phyloP scores from a whole-genome alignment of 1,284 basidiomycete species.

The Cerioporus squamosus region DNA sequence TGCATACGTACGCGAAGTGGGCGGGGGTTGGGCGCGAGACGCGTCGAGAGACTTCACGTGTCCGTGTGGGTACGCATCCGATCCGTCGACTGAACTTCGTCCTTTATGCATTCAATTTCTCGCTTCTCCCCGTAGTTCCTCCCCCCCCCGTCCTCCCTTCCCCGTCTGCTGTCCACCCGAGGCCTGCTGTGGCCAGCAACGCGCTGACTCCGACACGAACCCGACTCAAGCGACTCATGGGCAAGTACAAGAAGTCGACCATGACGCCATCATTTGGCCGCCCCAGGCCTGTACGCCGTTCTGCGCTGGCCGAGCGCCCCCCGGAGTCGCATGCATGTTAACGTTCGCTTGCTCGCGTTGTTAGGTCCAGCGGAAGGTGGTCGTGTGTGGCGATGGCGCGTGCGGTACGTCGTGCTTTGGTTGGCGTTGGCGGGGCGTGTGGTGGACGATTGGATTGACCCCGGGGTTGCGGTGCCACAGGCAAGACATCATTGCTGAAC shows the following conservation, averaged over 20 bases:
- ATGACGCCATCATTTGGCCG: conserved; percentile 35
- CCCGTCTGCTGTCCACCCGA: not conserved
- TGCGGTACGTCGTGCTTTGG: conserved; percentile 63
- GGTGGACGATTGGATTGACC: not conserved
- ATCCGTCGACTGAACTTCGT: not conserved
- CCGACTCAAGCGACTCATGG: conserved; percentile 29
- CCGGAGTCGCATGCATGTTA: not conserved
- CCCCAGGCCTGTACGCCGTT: conserved; percentile 17
- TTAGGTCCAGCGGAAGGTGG: conserved; percentile 73
- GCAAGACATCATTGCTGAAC: conserved; percentile 83
- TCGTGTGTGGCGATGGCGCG: conserved; percentile 92
- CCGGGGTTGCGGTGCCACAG: conserved; percentile 37
- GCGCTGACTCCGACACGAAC: not conserved
- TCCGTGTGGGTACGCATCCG: not conserved
- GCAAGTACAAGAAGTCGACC: conserved; percentile 31
- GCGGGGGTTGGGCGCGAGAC: not conserved
- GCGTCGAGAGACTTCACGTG: conserved; percentile 7
- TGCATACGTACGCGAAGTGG: not conserved
- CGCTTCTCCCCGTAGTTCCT: not conserved
- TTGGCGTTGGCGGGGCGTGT: not conserved
- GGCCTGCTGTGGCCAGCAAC: not conserved
- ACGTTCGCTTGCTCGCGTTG: not conserved
- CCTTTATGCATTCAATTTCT: conserved; percentile 1
- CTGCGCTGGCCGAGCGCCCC: not conserved
- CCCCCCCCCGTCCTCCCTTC: not conserved